These are phyloP conservation scores for Andrographis paniculata DNA, from an alignment of 305 asterid genomes.

Conservation along the genomic window DNA sequence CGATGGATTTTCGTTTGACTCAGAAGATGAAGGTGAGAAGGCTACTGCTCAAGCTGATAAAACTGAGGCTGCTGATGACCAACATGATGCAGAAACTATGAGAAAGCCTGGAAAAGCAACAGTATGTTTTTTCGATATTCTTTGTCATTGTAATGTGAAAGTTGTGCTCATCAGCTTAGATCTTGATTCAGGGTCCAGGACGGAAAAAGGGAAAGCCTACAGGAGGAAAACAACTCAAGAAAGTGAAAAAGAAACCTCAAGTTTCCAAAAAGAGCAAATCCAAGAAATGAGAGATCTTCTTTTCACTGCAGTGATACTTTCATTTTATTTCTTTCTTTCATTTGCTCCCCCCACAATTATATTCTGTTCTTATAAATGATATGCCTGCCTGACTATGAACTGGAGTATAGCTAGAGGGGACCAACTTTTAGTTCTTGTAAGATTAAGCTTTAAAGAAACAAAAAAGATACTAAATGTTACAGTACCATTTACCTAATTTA, in stretches of 20 bases:
- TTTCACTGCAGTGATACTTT: conserved; percentile 1
- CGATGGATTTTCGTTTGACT: conserved; percentile 80
- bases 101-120: conserved; percentile 44
- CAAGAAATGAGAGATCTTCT: conserved; percentile 42
- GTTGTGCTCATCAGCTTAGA: conserved; percentile 15
- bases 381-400: conserved; percentile 7
- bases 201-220: conserved; percentile 55
- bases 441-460: conserved; percentile 12
- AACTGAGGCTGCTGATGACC: conserved; percentile 46
- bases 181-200: conserved; percentile 38
- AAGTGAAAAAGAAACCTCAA: conserved; percentile 68
- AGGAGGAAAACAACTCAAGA: conserved; percentile 57
- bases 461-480: conserved; percentile 1
- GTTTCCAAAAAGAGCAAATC: conserved; percentile 55
- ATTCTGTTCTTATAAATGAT: conserved; percentile 7
- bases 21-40: conserved; percentile 76
- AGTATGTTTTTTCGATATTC: conserved; percentile 28
- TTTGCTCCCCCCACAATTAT: conserved; percentile 1
- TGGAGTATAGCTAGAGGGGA: conserved; percentile 15
- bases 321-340: conserved; percentile 11
- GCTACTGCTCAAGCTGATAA: conserved; percentile 39
- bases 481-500: too few relatives aligned
- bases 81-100: conserved; percentile 46
- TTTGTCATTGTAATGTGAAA: neutral
- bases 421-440: conserved; percentile 17